phyloP scores from a whole-genome alignment of 805 yeast genomes.

The Metschnikowia lachancei region DNA sequence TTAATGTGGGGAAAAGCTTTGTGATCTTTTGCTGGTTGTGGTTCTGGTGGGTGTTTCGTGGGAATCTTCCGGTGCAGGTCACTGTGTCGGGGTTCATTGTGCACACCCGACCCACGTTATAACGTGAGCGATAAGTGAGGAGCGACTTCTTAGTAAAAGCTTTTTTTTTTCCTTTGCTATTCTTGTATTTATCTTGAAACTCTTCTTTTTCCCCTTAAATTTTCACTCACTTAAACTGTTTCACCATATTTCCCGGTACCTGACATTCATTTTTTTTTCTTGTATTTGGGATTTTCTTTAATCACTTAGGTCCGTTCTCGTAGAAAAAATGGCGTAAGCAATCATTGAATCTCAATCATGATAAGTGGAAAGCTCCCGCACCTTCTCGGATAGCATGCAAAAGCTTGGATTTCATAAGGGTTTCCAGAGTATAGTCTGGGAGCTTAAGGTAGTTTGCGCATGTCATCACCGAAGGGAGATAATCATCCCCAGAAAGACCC shows the following conservation, averaged over 20 bases:
- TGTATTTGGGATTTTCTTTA: too few species aligned
- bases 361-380: conserved; percentile 78
- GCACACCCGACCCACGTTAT: not conserved
- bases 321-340: too few species aligned
- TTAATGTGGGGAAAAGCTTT: too few species aligned
- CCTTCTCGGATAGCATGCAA: conserved; percentile 81
- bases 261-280: too few species aligned
- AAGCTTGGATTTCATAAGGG: conserved; percentile 57
- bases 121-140: not conserved
- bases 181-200: too few species aligned
- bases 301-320: too few species aligned
- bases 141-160: too few species aligned
- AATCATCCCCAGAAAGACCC: conserved; percentile 66
- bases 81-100: not conserved
- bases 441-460: conserved; percentile 92
- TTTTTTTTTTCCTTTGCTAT: too few species aligned
- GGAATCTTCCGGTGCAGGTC: conserved; percentile 3
- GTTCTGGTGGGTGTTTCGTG: not conserved
- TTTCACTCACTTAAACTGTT: too few species aligned
- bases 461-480: conserved; percentile 96
- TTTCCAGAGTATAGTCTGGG: conserved; percentile 72
- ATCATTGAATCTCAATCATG: conserved; percentile 36
- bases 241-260: too few species aligned
- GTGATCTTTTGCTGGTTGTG: not conserved
- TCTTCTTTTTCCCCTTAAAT: too few species aligned